Percentiles rank a stretch among this genome's conserved stretches.
Evolutionary conservation across 192 early-diverging fungal genomes (phyloP).

Genomic region (Coemansia javaensis): DNA sequence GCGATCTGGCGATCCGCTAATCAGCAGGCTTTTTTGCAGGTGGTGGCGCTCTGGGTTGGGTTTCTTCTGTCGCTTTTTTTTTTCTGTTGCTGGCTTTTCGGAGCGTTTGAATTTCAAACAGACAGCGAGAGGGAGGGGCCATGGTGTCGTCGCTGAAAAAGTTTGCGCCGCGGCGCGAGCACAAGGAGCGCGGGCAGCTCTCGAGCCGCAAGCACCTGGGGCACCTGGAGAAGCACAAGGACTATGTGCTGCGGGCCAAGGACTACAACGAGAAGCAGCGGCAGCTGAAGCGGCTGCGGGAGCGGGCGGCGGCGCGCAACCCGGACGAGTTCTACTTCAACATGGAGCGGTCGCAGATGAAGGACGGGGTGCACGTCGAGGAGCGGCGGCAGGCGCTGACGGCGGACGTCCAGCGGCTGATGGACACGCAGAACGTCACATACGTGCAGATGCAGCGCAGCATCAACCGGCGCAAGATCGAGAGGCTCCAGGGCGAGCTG

Average conservation of each 20-base stretch:
- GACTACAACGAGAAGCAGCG: slow-evolving; percentile 88
- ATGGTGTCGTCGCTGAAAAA: slow-evolving; percentile 72
- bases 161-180: slow-evolving; percentile 77
- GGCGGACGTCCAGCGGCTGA: slow-evolving; percentile 68
- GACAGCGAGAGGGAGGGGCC: background rate
- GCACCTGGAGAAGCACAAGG: slow-evolving; percentile 95
- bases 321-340: slow-evolving; percentile 98
- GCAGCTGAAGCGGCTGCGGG: slow-evolving; percentile 73
- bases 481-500: slow-evolving; percentile 64
- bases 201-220: slow-evolving; percentile 61
- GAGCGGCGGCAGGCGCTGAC: slow-evolving; percentile 71
- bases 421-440: slow-evolving; percentile 90
- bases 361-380: slow-evolving; percentile 75
- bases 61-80: slow-evolving; percentile 1
- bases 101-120: background rate
- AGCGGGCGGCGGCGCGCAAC: slow-evolving; percentile 84
- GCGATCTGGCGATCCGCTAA: too few species aligned
- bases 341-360: slow-evolving; percentile 86
- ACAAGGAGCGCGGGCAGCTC: slow-evolving; percentile 83
- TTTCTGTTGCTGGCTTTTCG: background rate
- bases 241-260: slow-evolving; percentile 90
- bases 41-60: too few species aligned
- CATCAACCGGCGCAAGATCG: slow-evolving; percentile 64
- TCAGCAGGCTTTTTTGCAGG: too few species aligned
- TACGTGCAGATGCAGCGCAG: slow-evolving; percentile 80